Base-by-base conservation (phyloP, 768 basidiomycete species). In the Calocybe indica region DNA sequence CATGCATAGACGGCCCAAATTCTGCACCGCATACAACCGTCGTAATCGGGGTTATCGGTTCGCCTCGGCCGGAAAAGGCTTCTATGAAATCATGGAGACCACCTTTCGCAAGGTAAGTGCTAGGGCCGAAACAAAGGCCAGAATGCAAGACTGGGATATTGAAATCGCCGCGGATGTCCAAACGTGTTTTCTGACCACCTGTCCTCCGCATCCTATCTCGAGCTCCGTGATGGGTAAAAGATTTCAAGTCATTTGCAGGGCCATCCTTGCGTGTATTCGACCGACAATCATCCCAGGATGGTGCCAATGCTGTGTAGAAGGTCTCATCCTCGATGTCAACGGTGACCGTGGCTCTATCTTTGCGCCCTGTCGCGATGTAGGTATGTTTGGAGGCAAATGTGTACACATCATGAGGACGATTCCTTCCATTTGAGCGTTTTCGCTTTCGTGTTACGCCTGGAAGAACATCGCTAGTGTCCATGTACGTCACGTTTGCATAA, bases 71-170 rank as follows among this genome's bases (percentile, higher is more conserved):
- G 14, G 62, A 59, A 13, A 73, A 51, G 43, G 72, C 43, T n/a
- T 68, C 56, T 41, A 82, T 50, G 11, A 90, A 70, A 15, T 84
- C 78, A 47, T 72, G 61, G 12, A 92, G 74, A 56, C 74, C 69
- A 0, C 86, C 85, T 48, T 70, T 80, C 6, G 73, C 76, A 38
- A 83, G 71, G 52, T 80, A 85, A 5, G 82, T 78, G 22, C 22
- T 22, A 22, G 22, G 22, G 22, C 56, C 59, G 52, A 91, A 83
- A 33, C 70, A 69, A 33, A 76, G 62, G 3, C 81, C 83, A 3
- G 75, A 68, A 15, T 68, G 70, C 5, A 88, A 62, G 30, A 65
- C 63, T 3, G 61, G 60, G 9, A 88, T 71, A 29, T 70, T 69
- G 55, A 81, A 74, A 63, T 91, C 81, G 49, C 69, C 53, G 45